These are phyloP conservation scores for Diaporthe ilicicola DNA, from an alignment of 2,329 filamentous ascomycete species.

Conservation along the genomic window DNA sequence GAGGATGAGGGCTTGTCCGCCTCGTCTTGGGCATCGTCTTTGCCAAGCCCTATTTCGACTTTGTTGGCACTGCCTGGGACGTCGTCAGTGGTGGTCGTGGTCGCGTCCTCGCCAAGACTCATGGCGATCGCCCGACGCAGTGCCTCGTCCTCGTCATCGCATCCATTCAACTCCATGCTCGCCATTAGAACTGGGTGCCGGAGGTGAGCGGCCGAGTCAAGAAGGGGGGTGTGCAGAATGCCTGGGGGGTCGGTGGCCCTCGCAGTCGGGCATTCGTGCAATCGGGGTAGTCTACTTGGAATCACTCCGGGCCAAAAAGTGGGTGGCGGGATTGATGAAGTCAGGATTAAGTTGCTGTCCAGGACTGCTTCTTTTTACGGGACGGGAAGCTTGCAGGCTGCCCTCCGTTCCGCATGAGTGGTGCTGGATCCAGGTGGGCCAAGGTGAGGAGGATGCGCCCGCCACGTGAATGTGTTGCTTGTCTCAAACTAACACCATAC, in stretches of 20 bases:
- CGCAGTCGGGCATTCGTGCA: too few relatives aligned
- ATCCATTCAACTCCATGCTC: constrained; percentile 42
- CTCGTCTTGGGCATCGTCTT: constrained; percentile 39
- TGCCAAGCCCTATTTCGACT: not conserved
- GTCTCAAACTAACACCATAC: not conserved
- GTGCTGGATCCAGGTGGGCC: not conserved
- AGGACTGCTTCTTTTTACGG: not conserved
- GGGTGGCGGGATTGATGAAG: constrained; percentile 13
- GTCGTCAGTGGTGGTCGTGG: constrained; percentile 6
- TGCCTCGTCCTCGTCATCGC: constrained; percentile 64
- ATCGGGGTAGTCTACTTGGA: too few relatives aligned
- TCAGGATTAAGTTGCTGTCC: constrained; percentile 22
- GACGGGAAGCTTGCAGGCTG: constrained; percentile 16
- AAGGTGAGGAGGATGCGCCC: not conserved
- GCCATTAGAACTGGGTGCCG: constrained; percentile 35
- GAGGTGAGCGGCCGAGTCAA: not conserved
- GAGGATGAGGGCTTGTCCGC: not conserved
- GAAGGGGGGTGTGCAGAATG: not conserved
- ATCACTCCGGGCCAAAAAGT: not conserved
- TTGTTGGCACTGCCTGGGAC: constrained; percentile 13
- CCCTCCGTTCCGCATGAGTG: constrained; percentile 14
- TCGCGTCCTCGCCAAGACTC: constrained; percentile 53
- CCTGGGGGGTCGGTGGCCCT: not conserved
- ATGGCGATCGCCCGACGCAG: constrained; percentile 68
- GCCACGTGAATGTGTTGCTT: constrained; percentile 21